Percentiles rank a stretch among this genome's conserved stretches.
These are phyloP conservation scores for Delitschia confertaspora DNA, from an alignment of 495 filamentous ascomycete species.

Conservation along the genomic window DNA sequence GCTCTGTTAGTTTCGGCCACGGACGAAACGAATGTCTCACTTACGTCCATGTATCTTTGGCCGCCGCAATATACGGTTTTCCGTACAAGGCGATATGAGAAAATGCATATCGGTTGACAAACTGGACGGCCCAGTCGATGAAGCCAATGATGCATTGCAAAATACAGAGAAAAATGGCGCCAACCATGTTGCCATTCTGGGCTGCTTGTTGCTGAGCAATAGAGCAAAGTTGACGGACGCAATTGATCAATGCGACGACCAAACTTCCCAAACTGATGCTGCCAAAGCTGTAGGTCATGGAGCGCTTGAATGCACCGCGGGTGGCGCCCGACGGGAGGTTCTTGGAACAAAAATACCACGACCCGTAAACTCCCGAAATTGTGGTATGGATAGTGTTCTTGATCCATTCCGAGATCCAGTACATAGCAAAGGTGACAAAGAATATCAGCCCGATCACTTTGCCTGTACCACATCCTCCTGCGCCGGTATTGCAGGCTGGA, in stretches of 20 bases:
- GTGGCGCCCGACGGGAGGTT: slow-evolving; percentile 70
- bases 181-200: slow-evolving; percentile 58
- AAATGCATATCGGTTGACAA: slow-evolving; percentile 79
- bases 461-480: slow-evolving; percentile 60
- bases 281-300: slow-evolving; percentile 84
- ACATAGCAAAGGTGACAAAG: slow-evolving; percentile 81
- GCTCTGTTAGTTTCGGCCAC: slow-evolving; percentile 2
- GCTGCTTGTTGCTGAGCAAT: slow-evolving; percentile 58
- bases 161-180: slow-evolving; percentile 57
- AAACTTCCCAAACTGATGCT: slow-evolving; percentile 80
- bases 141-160: slow-evolving; percentile 67
- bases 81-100: slow-evolving; percentile 88
- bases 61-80: slow-evolving; percentile 71
- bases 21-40: slow-evolving; percentile 11
- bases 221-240: slow-evolving; percentile 66
- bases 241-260: slow-evolving; percentile 79
- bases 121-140: slow-evolving; percentile 76
- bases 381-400: slow-evolving; percentile 89
- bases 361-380: slow-evolving; percentile 80
- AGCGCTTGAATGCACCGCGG: slow-evolving; percentile 62
- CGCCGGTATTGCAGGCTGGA: slow-evolving; percentile 54
- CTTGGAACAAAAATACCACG: slow-evolving; percentile 76
- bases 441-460: slow-evolving; percentile 77
- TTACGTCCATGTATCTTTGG: slow-evolving; percentile 75
- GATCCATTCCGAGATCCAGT: slow-evolving; percentile 86